Evolutionary conservation across 352 stramenopile species (phyloP).

Genomic region (Pythium phragmitis): DNA sequence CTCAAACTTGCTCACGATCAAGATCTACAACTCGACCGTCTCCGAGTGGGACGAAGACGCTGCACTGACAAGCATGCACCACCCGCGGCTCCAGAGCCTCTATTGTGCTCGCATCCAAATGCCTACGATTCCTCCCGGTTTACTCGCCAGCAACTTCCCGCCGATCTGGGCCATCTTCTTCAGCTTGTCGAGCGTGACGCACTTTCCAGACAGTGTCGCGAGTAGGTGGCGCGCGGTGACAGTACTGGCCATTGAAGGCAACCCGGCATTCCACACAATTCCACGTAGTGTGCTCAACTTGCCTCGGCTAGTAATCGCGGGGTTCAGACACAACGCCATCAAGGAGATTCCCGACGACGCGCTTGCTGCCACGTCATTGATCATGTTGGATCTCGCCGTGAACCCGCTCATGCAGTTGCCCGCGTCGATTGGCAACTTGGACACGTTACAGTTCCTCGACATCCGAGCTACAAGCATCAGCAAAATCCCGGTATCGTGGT

Average conservation of each 20-base stretch:
- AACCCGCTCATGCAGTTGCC: background rate
- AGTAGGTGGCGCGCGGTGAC: background rate
- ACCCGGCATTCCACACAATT: background rate
- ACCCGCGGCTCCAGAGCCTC: background rate
- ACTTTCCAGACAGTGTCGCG: background rate
- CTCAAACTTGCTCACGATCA: background rate
- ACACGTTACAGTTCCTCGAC: too few relatives aligned
- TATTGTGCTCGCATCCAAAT: constrained; percentile 2
- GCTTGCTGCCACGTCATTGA: background rate
- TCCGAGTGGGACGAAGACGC: background rate
- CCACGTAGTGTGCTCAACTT: constrained; percentile 3
- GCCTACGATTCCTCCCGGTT: background rate
- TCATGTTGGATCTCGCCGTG: background rate
- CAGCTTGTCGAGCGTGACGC: background rate
- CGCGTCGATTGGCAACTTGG: too few relatives aligned
- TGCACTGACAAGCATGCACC: background rate
- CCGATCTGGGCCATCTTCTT: constrained; percentile 5
- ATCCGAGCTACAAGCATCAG: too few relatives aligned
- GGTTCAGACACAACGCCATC: background rate
- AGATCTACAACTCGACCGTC: background rate
- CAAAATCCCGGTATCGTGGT: too few relatives aligned
- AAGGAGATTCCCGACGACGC: background rate
- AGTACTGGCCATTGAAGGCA: background rate
- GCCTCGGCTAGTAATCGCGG: background rate
- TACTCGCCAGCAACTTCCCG: constrained; percentile 1